Percentiles rank a stretch among this genome's conserved stretches.
These are phyloP conservation scores for Epichloe amarillans DNA, from an alignment of 2,329 filamentous ascomycete genomes.

Conservation along the genomic window DNA sequence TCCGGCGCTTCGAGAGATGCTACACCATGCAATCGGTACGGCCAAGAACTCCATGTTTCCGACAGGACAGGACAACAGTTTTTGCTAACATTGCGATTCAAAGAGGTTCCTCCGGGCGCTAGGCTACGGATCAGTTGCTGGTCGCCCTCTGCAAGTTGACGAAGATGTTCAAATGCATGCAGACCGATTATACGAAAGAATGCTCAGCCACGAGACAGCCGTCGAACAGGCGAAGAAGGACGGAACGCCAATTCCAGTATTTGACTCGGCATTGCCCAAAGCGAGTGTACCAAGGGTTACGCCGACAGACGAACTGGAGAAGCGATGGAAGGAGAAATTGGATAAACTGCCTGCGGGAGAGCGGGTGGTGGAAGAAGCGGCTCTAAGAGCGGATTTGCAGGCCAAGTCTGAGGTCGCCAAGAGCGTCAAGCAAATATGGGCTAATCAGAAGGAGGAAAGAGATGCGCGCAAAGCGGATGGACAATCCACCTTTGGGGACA, in stretches of 20 bases:
- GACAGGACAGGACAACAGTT: too few relatives aligned
- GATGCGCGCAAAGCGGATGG: slow-evolving; percentile 26
- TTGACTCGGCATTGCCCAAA: slow-evolving; percentile 41
- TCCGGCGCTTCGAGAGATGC: slow-evolving; percentile 68
- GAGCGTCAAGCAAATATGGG: slow-evolving; percentile 40
- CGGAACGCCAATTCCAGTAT: slow-evolving; percentile 43
- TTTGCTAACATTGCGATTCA: background rate
- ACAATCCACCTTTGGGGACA: slow-evolving; percentile 18
- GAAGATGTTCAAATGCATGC: slow-evolving; percentile 94
- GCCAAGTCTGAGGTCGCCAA: slow-evolving; percentile 46
- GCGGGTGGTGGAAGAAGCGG: slow-evolving; percentile 47
- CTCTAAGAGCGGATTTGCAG: slow-evolving; percentile 48
- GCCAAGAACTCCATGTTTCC: background rate
- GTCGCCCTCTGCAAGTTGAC: slow-evolving; percentile 54
- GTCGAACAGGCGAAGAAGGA: slow-evolving; percentile 56
- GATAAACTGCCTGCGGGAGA: slow-evolving; percentile 45
- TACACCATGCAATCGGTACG: slow-evolving; percentile 75
- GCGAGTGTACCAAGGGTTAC: slow-evolving; percentile 12
- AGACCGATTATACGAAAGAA: slow-evolving; percentile 76
- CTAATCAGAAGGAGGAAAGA: slow-evolving; percentile 43
- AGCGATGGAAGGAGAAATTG: slow-evolving; percentile 39
- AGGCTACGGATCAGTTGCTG: slow-evolving; percentile 63
- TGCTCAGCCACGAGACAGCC: slow-evolving; percentile 67
- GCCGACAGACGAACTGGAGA: slow-evolving; percentile 33
- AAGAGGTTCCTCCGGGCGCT: slow-evolving; percentile 81